Percentiles rank a stretch among this genome's conserved stretches.
Evolutionary conservation across 2,329 filamentous ascomycete species (phyloP).

Genomic region (Fusarium sp.): DNA sequence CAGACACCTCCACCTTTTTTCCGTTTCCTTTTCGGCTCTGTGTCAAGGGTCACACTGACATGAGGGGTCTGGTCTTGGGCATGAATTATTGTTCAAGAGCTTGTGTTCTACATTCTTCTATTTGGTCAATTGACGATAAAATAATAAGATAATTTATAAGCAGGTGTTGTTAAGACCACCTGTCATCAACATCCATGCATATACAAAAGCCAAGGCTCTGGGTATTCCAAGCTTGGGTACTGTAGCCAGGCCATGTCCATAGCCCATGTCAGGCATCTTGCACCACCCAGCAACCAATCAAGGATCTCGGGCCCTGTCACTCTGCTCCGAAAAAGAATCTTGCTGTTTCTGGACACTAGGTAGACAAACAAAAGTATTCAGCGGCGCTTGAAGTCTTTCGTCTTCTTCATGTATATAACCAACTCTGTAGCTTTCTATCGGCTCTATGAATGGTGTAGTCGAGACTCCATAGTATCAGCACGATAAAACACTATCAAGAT

Average conservation of each 20-base stretch:
- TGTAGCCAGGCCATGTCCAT: neutral
- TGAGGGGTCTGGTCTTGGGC: neutral
- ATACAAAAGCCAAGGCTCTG: neutral
- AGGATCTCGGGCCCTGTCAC: neutral
- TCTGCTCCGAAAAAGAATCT: neutral
- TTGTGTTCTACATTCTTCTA: neutral
- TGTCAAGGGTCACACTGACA: neutral
- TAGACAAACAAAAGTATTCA: neutral
- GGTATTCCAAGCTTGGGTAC: neutral
- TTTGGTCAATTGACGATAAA: neutral
- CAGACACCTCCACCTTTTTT: neutral
- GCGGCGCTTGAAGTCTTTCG: neutral
- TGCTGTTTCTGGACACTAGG: neutral
- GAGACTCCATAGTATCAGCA: no score
- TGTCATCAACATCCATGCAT: neutral
- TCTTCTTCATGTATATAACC: neutral
- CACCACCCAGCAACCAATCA: neutral
- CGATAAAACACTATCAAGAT: neutral
- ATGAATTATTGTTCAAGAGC: neutral
- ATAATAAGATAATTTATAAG: accelerated
- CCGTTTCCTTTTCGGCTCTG: neutral
- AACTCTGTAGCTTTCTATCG: neutral
- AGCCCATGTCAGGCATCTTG: neutral
- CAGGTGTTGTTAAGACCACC: neutral
- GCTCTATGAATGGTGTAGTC: neutral